Conservation (phyloP, 257 asterid genomes). For the Nicotiana undulata region DNA sequence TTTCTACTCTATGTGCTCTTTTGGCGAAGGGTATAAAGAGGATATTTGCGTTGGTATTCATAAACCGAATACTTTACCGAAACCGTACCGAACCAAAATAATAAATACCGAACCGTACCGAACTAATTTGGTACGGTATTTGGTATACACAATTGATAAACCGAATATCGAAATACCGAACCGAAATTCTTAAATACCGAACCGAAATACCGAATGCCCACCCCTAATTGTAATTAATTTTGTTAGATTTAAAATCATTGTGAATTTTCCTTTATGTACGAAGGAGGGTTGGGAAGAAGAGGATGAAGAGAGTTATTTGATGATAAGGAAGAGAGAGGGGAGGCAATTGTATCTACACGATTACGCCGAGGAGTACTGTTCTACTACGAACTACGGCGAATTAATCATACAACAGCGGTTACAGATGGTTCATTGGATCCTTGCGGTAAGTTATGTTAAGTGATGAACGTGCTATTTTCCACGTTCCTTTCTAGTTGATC, state of each 20-base stretch:
- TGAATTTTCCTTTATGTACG: background rate
- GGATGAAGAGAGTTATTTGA: conserved; percentile 65
- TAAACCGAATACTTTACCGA: no score
- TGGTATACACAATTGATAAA: no score
- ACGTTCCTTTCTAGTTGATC: background rate
- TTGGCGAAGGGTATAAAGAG: no score
- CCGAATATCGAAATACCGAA: no score
- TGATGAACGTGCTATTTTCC: background rate
- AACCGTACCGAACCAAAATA: no score
- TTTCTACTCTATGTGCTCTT: no score
- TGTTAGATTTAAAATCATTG: background rate
- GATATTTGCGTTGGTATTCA: no score
- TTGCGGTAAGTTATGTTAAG: conserved; percentile 44
- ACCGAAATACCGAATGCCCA: no score
- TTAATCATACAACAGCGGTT: conserved; percentile 76
- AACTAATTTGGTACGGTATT: no score
- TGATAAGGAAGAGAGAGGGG: conserved; percentile 72
- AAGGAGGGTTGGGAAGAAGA: conserved; percentile 52
- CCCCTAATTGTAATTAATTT: background rate
- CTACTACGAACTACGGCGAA: conserved; percentile 50
- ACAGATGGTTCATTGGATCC: conserved; percentile 88
- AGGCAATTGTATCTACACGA: conserved; percentile 70
- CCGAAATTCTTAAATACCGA: no score
- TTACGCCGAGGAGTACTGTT: conserved; percentile 75
- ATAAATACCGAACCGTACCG: no score